These are phyloP conservation scores for Lodderomyces jiufengensis DNA, from an alignment of 1,139 yeast genomes.

Conservation along the genomic window DNA sequence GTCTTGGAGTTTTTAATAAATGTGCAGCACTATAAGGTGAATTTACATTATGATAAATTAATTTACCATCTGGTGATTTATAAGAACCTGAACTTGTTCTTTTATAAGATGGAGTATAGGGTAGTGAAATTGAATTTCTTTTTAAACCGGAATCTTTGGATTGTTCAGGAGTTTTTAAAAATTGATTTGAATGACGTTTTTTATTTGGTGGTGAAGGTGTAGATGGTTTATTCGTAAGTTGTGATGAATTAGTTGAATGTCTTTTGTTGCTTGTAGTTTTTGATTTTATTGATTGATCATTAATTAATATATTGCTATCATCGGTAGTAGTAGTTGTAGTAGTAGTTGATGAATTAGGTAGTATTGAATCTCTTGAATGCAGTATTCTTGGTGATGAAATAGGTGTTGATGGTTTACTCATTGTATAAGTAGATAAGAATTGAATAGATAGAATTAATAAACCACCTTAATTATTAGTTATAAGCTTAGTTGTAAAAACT, in stretches of 20 bases:
- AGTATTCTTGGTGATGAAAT: conserved; percentile 19
- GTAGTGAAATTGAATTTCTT: conserved; percentile 17
- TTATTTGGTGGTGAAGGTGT: conserved; percentile 28
- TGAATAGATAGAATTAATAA: too few relatives aligned
- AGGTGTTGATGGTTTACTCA: conserved; percentile 35
- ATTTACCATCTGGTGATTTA: conserved; percentile 33
- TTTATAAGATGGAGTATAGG: conserved; percentile 41
- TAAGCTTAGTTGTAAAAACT: too few relatives aligned
- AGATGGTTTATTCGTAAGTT: conserved; percentile 15
- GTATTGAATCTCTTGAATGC: background rate
- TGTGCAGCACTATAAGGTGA: conserved; percentile 29
- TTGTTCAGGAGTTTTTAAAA: conserved; percentile 34
- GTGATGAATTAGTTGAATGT: background rate
- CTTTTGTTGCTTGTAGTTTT: too few relatives aligned
- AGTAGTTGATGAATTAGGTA: too few relatives aligned
- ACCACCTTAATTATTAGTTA: too few relatives aligned
- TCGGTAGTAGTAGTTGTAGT: background rate
- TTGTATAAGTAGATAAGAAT: conserved; percentile 1
- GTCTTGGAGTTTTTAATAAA: conserved; percentile 37
- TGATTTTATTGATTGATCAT: too few relatives aligned
- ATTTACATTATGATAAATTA: conserved; percentile 21
- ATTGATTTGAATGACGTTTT: conserved; percentile 14
- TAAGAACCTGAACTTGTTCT: conserved; percentile 29
- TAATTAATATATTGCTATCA: too few relatives aligned
- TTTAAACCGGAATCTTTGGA: conserved; percentile 4